Evolutionary conservation across 441 rosid species (phyloP).

Genomic region (Populus hybrid): DNA sequence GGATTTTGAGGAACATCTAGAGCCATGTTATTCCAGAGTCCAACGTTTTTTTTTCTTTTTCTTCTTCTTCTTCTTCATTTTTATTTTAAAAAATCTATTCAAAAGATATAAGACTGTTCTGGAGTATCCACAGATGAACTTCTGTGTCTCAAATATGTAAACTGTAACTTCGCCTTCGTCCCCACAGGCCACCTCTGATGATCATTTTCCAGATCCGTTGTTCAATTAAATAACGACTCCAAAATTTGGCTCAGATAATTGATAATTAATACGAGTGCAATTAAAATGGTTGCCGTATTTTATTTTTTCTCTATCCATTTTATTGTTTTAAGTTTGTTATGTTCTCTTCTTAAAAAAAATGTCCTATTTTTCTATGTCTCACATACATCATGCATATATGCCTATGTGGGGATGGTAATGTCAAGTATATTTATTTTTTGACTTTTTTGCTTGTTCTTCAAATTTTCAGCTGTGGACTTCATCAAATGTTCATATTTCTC

Average conservation of each 20-base stretch:
- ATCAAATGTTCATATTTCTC: slow-evolving; percentile 22
- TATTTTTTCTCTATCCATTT: not conserved
- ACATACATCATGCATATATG: not conserved
- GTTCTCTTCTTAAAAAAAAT: not conserved
- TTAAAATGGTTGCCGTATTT: not conserved
- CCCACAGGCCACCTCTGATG: not conserved
- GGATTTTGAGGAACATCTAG: not conserved
- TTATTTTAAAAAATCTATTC: not conserved
- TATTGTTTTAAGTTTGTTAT: not conserved
- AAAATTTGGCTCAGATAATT: not conserved
- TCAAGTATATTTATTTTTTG: not conserved
- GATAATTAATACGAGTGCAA: not conserved
- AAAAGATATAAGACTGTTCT: not conserved
- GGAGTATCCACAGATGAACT: not conserved
- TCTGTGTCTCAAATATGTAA: not conserved
- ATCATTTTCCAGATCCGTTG: not conserved
- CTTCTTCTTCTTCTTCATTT: not conserved
- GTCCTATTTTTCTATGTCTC: not conserved
- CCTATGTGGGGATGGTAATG: not conserved
- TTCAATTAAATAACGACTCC: not conserved
- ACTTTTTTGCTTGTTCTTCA: slow-evolving; percentile 11
- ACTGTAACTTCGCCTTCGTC: not conserved
- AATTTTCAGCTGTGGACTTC: slow-evolving; percentile 32
- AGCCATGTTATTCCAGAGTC: not conserved
- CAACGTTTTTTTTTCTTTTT: not conserved